Evolutionary conservation across 805 yeast species (phyloP).

Genomic region (Starmerella bombi): DNA sequence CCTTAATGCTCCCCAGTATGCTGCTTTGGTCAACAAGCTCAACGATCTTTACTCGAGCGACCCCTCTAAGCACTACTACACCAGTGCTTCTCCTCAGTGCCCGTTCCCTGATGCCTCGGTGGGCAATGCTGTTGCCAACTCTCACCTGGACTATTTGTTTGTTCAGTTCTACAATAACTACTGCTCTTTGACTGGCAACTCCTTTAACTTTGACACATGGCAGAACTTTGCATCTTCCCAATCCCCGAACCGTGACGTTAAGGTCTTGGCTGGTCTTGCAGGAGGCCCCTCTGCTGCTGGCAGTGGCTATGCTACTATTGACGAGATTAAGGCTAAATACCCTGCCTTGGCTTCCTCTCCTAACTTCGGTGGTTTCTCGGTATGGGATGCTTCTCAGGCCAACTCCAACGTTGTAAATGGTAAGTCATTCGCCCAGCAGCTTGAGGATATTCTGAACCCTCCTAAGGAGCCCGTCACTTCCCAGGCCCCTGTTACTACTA

Average conservation of each 20-base stretch:
- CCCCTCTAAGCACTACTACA: slow-evolving; percentile 48
- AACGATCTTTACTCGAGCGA: slow-evolving; percentile 32
- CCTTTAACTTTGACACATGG: slow-evolving; percentile 69
- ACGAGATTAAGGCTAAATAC: slow-evolving; percentile 25
- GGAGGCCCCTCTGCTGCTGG: slow-evolving; percentile 43
- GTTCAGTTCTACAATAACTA: slow-evolving; percentile 84
- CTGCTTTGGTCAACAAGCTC: slow-evolving; percentile 42
- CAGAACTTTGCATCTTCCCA: slow-evolving; percentile 40
- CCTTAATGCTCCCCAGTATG: slow-evolving; percentile 44
- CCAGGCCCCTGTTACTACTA: slow-evolving; percentile 7
- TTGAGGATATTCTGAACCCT: slow-evolving; percentile 34
- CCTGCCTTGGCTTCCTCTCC: slow-evolving; percentile 23
- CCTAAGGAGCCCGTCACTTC: slow-evolving; percentile 11
- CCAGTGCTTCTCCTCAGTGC: slow-evolving; percentile 90
- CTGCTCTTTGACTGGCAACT: slow-evolving; percentile 33
- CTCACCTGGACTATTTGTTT: slow-evolving; percentile 65
- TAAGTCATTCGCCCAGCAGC: slow-evolving; percentile 31
- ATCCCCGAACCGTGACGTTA: slow-evolving; percentile 56
- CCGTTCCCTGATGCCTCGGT: slow-evolving; percentile 65
- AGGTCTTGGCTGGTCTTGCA: slow-evolving; percentile 65
- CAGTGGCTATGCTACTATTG: slow-evolving; percentile 38
- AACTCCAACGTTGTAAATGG: slow-evolving; percentile 39
- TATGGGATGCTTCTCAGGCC: slow-evolving; percentile 77
- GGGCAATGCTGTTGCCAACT: slow-evolving; percentile 52
- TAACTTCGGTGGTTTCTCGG: slow-evolving; percentile 57